Base-by-base conservation (phyloP, 2,329 filamentous ascomycete genomes). In the Magnaporthales sp. region DNA sequence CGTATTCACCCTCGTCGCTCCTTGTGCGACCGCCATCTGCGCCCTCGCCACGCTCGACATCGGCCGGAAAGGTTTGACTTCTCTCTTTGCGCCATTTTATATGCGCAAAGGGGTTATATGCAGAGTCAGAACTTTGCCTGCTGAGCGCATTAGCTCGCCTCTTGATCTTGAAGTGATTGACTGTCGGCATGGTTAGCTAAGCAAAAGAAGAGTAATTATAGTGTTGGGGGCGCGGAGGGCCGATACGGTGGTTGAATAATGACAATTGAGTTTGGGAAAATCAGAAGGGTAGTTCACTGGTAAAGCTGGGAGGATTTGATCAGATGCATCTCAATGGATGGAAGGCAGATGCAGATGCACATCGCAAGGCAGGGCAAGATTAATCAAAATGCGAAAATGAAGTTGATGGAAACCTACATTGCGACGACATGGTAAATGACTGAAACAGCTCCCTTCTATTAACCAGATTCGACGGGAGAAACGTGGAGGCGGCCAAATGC, bases 131-230 rank as follows among this genome's bases (percentile, higher is more conserved):
- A 66, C 75, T 75, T 46, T 77, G 73, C 67, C 80, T 78, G 64
- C 80, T 79, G 60, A 81, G 71, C 26, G 69, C 75, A 68, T 80
- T 79, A 67, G 82, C 82, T 67, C 76, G 73, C 68, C 78, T 77
- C 75, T 80, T 83, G 69, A 80, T 77, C 65, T 74, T 75, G 70
- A 77, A 80, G 58, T 77, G 74, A 70, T 84, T 83, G 76, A 82
- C 81, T 83, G 74, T 62, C 8, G 64, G 54, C 54, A 61, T 61
- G 19, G 54, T 58, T 58, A 58, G 54, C 54, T 22, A 24, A 58
- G n/a, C 7, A 15, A 58, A 24, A 11, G 54, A 58, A 26, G 19
- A 10, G 22, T 26, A 6, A n/a, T 8, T 19, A 51, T 2, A n/a
- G 4, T 46, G 15, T 19, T 4, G n/a, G 38, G 19, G 38, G 38